Evolutionary conservation across 1,139 yeast species (phyloP).

Genomic region (Yamadazyma songkhlaensis): DNA sequence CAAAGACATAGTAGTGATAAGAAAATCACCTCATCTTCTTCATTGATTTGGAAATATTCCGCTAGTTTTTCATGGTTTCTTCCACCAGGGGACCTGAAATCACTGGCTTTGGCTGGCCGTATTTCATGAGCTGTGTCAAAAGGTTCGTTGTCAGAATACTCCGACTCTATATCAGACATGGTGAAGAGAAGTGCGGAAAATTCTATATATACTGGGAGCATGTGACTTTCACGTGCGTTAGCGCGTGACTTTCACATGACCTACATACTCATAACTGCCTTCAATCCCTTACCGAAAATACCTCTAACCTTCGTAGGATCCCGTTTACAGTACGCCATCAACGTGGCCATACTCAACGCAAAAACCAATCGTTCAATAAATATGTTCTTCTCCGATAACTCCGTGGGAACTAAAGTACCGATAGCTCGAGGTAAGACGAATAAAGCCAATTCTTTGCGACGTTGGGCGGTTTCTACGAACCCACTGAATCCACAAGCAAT

Average conservation of each 20-base stretch:
- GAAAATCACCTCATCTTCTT: slow-evolving; percentile 15
- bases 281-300: slow-evolving; percentile 32
- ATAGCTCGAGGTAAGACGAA: slow-evolving; percentile 39
- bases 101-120: slow-evolving; percentile 4
- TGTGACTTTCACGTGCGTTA: too few relatives aligned
- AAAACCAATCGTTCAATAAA: slow-evolving; percentile 27
- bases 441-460: slow-evolving; percentile 39
- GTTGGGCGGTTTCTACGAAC: slow-evolving; percentile 29
- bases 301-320: slow-evolving; percentile 32
- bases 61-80: slow-evolving; percentile 12
- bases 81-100: slow-evolving; percentile 9
- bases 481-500: slow-evolving; percentile 33
- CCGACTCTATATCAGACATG: slow-evolving; percentile 6
- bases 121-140: slow-evolving; percentile 6
- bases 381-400: slow-evolving; percentile 24
- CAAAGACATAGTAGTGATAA: slow-evolving; percentile 43
- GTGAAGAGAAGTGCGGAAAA: too few relatives aligned
- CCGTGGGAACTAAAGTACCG: slow-evolving; percentile 32
- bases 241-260: too few relatives aligned
- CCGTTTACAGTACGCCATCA: slow-evolving; percentile 30
- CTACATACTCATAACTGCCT: slow-evolving; percentile 13
- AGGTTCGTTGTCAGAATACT: slow-evolving; percentile 5
- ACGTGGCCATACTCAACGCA: slow-evolving; percentile 31
- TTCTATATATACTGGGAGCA: too few relatives aligned
- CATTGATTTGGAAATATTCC: slow-evolving; percentile 3